phyloP scores from a whole-genome alignment of 2,329 filamentous ascomycete species.

The Cercospora beticola region DNA sequence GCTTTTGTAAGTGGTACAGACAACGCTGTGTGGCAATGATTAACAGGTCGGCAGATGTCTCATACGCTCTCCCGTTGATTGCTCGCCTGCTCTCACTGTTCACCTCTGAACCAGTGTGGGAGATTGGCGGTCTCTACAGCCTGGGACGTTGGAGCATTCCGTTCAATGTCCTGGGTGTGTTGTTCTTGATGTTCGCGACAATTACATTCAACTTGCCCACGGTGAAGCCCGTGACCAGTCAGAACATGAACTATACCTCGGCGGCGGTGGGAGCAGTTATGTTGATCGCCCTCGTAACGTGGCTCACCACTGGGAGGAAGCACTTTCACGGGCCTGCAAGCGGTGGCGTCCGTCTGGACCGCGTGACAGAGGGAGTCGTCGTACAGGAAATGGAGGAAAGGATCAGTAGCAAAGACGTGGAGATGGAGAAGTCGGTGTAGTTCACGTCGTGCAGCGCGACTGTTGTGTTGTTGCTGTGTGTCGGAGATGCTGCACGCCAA shows the following conservation, averaged over 20 bases:
- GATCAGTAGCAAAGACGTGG: neutral
- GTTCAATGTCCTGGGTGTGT: conserved; percentile 52
- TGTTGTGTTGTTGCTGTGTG: neutral
- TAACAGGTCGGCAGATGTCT: conserved; percentile 43
- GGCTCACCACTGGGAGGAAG: conserved; percentile 53
- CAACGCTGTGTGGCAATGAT: neutral
- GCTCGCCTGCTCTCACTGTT: conserved; percentile 49
- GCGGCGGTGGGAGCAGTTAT: conserved; percentile 58
- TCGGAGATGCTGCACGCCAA: neutral
- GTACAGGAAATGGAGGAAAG: neutral
- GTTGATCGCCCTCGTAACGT: conserved; percentile 52
- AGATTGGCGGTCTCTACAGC: conserved; percentile 43
- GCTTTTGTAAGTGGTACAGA: conserved; percentile 45
- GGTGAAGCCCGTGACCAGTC: conserved; percentile 50
- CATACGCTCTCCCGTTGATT: conserved; percentile 57
- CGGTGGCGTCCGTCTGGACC: neutral
- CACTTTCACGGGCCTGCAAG: conserved; percentile 51
- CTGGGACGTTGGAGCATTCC: conserved; percentile 47
- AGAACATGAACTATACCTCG: conserved; percentile 59
- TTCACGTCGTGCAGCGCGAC: neutral
- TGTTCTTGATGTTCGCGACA: conserved; percentile 55
- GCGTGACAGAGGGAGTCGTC: neutral
- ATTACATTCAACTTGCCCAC: conserved; percentile 60
- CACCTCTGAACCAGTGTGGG: conserved; percentile 42
- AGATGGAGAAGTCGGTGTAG: neutral